Conservation (phyloP, 108 stramenopile genomes). For the Seminavis robusta region DNA sequence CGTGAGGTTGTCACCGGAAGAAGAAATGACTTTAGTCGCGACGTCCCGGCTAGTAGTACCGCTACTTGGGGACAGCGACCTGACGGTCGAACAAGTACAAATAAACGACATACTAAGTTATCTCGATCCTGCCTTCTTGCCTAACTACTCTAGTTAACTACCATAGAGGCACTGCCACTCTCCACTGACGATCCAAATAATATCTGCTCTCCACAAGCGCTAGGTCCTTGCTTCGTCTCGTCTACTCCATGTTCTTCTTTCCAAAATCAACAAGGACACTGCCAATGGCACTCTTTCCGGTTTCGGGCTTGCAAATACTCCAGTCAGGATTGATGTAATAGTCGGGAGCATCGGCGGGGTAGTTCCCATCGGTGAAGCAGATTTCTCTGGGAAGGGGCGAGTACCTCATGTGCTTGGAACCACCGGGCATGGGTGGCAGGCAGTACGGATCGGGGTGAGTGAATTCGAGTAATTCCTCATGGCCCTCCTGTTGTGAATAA, state of each 20-base stretch:
- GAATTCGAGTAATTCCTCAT: constrained; percentile 69
- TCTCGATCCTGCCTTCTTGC: no score
- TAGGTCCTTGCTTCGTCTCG: no score
- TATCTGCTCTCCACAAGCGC: no score
- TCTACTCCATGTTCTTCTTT: constrained; percentile 91
- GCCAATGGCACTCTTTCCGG: constrained; percentile 67
- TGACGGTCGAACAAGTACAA: no score
- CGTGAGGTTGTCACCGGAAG: no score
- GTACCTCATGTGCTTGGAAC: constrained; percentile 97
- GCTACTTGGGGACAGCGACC: no score
- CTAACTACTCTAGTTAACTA: no score
- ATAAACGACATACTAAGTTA: no score
- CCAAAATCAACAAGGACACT: constrained; percentile 86
- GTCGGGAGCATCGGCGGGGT: constrained; percentile 77
- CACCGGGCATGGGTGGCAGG: constrained; percentile 94
- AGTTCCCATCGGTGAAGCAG: constrained; percentile 91
- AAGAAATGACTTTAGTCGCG: no score
- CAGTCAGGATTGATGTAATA: constrained; percentile 84
- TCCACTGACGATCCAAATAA: no score
- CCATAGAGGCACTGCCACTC: no score
- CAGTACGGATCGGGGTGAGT: constrained; percentile 93
- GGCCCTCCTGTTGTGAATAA: constrained; percentile 44
- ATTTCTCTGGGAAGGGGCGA: constrained; percentile 89
- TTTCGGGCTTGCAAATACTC: constrained; percentile 74
- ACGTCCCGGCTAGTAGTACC: no score